Evolutionary conservation across 495 filamentous ascomycete genomes (phyloP).

Genomic region (Letharia lupina): DNA sequence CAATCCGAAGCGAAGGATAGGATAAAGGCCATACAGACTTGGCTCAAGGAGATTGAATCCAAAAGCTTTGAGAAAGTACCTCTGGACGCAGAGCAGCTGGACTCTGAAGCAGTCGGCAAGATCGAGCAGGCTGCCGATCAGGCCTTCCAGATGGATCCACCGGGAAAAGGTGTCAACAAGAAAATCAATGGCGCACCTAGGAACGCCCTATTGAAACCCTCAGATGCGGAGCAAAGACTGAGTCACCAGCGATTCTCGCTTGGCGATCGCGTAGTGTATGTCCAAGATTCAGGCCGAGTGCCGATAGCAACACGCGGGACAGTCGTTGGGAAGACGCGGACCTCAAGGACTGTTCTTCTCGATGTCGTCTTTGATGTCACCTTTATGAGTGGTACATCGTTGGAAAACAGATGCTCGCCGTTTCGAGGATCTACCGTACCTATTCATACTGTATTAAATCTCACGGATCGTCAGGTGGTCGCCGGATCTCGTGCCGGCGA

Average conservation of each 20-base stretch:
- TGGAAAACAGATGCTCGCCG: constrained; percentile 83
- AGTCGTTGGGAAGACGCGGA: constrained; percentile 83
- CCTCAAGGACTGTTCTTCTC: constrained; percentile 66
- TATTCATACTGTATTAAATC: constrained; percentile 73
- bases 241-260: constrained; percentile 75
- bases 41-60: constrained; percentile 82
- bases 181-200: constrained; percentile 73
- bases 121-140: constrained; percentile 71
- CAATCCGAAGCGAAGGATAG: constrained; percentile 53
- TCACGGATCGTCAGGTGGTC: constrained; percentile 72
- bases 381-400: constrained; percentile 92
- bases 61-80: constrained; percentile 90
- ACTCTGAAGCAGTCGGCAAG: constrained; percentile 74
- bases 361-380: constrained; percentile 89
- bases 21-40: constrained; percentile 80
- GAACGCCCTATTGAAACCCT: constrained; percentile 77
- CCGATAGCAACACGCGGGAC: constrained; percentile 89
- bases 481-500: constrained; percentile 63
- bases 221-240: constrained; percentile 84
- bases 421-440: constrained; percentile 94
- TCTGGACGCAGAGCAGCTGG: constrained; percentile 89
- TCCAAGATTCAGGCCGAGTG: constrained; percentile 86
- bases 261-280: constrained; percentile 88
- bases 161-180: constrained; percentile 36
- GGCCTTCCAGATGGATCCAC: constrained; percentile 42